phyloP scores from a whole-genome alignment of 2,329 filamentous ascomycete genomes.

The Arthrobotrys sinensis region DNA sequence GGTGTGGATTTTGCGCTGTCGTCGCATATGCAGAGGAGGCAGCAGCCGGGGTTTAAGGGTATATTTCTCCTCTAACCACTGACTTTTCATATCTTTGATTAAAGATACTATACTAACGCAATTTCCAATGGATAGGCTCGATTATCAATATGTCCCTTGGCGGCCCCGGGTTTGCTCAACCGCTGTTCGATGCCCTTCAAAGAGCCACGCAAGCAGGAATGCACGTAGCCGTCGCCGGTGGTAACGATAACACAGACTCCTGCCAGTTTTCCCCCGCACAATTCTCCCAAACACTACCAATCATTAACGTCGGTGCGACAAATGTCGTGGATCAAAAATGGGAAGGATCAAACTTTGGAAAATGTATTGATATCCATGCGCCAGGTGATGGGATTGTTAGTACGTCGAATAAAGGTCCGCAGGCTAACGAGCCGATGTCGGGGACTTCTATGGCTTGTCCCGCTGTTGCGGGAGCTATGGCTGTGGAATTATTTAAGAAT shows the following conservation, averaged over 20 bases:
- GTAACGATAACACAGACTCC: conserved; percentile 72
- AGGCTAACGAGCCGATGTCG: conserved; percentile 70
- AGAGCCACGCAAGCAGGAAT: conserved; percentile 70
- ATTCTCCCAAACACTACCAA: conserved; percentile 65
- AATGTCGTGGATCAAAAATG: conserved; percentile 66
- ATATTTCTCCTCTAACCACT: conserved; percentile 64
- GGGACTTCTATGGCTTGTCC: conserved; percentile 72
- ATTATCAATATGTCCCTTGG: conserved; percentile 75
- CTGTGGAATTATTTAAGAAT: conserved; percentile 60
- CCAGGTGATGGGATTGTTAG: conserved; percentile 73
- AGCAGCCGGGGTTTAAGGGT: conserved; percentile 46
- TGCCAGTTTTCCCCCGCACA: conserved; percentile 54
- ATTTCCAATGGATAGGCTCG: conserved; percentile 27
- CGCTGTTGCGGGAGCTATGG: conserved; percentile 64
- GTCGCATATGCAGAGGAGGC: conserved; percentile 17
- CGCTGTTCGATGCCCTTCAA: conserved; percentile 72
- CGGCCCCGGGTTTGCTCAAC: conserved; percentile 67
- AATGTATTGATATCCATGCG: conserved; percentile 74
- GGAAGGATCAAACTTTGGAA: conserved; percentile 69
- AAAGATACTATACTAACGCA: too few relatives aligned
- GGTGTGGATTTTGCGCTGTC: conserved; percentile 72
- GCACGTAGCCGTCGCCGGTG: conserved; percentile 73
- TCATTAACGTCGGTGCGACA: conserved; percentile 68
- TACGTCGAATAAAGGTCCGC: conserved; percentile 71
- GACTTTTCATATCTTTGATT: background rate